Evolutionary conservation across 176 grass and related monocot species (phyloP), one percentile per base, ranked within the genome.

Genomic region (Carex myosuroides): DNA sequence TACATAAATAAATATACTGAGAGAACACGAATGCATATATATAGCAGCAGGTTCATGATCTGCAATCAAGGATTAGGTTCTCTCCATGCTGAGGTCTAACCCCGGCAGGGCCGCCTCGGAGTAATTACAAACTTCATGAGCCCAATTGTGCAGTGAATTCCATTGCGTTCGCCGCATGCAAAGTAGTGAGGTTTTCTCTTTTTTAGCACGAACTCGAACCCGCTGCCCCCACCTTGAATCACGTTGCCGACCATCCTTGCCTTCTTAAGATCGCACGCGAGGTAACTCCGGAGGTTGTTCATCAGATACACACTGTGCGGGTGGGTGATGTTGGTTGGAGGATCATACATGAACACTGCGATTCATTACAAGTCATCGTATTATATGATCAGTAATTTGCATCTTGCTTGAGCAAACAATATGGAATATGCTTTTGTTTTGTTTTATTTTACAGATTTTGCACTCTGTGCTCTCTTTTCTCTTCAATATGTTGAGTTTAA

Each of bases 331-430:
- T 84, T 88, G 84, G 84, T 99, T 61, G 96, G 96, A 18, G 93
- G 89, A 68, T 99, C 93, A 75, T 95, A 99, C 83, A 83, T 95
- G 89, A 99, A 99, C 65, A 99, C 96, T 99, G 85, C 87, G 9
- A 61, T 70, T 44, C 42, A 44, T 44, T 8, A 48, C 21, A 64
- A 41, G 8, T 10, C 39, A 24, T 60, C 16, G 37, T 74, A 52
- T 16, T 10, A 79, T 21, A 67, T n/a, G n/a, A n/a, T 50, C 29
- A 79, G 3, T 24, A 42, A 55, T 33, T n/a, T 59, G 32, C 21
- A 70, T 16, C 1, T 54, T 16, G 12, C 13, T 13, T 53, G 13
- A 56, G 0, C 13, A 14, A 46, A 16, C 5, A 56, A 29, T 13
- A 12, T 8, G 30, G 41, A 41, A 29, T 29, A 14, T 32, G 4